Percentiles rank a stretch among this genome's conserved stretches.
phyloP scores from a whole-genome alignment of 2,329 filamentous ascomycete species.

The Fusarium sp. region DNA sequence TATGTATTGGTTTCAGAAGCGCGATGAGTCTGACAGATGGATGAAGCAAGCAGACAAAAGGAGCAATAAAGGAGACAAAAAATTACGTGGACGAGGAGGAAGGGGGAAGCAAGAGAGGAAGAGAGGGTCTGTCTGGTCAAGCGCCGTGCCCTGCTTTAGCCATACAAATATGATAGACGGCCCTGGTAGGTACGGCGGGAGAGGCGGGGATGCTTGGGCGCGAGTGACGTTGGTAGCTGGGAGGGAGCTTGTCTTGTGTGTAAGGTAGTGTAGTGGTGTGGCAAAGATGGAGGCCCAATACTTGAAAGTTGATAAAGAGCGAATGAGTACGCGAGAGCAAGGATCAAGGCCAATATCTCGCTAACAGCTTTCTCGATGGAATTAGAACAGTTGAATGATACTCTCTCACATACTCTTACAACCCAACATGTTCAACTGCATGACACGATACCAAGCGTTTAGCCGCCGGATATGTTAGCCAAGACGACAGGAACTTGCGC shows the following conservation, averaged over 20 bases:
- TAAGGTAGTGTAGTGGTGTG: not conserved
- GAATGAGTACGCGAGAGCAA: not conserved
- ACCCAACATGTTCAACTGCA: not conserved
- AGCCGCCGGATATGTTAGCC: conserved; percentile 14
- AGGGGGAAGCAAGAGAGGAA: conserved; percentile 4
- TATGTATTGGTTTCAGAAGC: conserved; percentile 13
- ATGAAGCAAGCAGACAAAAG: conserved; percentile 4
- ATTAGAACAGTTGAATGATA: not conserved
- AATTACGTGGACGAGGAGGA: conserved; percentile 1
- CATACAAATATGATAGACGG: conserved; percentile 3
- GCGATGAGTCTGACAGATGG: not conserved
- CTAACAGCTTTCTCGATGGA: not conserved
- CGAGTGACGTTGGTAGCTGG: conserved; percentile 7
- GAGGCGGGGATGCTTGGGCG: conserved; percentile 1
- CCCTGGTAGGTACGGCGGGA: not conserved
- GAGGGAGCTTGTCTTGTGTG: conserved; percentile 21
- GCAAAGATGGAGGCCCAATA: not conserved
- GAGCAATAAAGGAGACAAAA: conserved; percentile 7
- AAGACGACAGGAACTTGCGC: not conserved
- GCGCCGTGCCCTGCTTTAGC: conserved; percentile 18
- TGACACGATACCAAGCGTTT: not conserved
- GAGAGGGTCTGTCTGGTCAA: conserved; percentile 31
- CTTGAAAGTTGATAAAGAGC: not conserved
- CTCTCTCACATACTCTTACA: not conserved
- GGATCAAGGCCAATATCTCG: not conserved